Evolutionary conservation across 225 moss, liverwort and hornwort species (phyloP), one percentile per base, ranked within the genome.

Genomic region (Marchantia polymorpha): DNA sequence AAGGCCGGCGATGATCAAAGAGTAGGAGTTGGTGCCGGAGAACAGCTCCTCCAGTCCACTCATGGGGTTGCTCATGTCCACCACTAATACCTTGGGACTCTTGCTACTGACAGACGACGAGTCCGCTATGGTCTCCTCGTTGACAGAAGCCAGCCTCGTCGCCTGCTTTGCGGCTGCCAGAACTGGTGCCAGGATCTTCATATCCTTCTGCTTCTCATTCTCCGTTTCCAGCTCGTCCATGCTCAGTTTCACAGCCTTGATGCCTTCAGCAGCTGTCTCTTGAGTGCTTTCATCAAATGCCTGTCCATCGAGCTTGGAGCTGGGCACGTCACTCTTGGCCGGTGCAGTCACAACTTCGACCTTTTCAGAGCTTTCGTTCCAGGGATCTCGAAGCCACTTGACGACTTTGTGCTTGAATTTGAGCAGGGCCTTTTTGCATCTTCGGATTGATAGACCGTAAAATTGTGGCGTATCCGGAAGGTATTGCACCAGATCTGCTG

Each of bases 161-260:
- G 69, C 46, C 64, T 19, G 71, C 63, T 84, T 82, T 50, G 74
- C 79, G 52, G 84, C 76, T 71, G 89, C 82, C 30, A 85, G 53
- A 47, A 89, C 75, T 23, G 82, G 87, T 66, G 81, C 82, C 46
- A 94, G 81, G 48, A 89, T 82, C 83, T 86, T 85, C 61, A 82
- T 81, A 53, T 94, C 88, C 79, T 86, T 31, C 17, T 70, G 81
- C 67, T 73, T 90, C 75, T 92, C 92, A 46, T 65, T 85, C 64
- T 88, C 83, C 73, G 47, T 69, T 48, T 81, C 79, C 22, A 86
- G 20, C 22, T 84, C 72, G 64, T 90, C 85, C 81, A 91, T 74
- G 31, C 53, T 51, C 64, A 90, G 72, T 53, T 78, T 75, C 68
- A 80, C 67, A 13, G 66, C 23, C 54, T 56, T 25, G n/a, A 30